Percentiles rank a stretch among this genome's conserved stretches.
Conservation (phyloP, 805 yeast species). For the Lipomyces sp. region DNA sequence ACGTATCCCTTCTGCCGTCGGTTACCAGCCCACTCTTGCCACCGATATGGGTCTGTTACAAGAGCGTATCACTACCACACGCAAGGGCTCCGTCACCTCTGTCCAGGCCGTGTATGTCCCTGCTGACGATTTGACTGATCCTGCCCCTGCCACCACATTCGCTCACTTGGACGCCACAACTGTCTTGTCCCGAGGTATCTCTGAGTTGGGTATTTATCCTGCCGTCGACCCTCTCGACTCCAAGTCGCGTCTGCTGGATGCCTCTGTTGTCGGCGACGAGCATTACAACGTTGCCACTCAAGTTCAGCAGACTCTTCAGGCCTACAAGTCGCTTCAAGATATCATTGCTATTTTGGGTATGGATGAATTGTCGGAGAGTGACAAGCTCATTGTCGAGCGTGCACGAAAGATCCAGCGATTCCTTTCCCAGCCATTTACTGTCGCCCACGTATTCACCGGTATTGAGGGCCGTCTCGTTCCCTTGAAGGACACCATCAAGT, state of each 20-base stretch:
- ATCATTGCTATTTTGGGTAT: conserved; percentile 99
- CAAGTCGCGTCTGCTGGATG: conserved; percentile 97
- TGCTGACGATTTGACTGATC: conserved; percentile 99
- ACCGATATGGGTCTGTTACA: conserved; percentile 99
- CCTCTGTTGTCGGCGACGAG: conserved; percentile 96
- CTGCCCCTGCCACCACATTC: conserved; percentile 99
- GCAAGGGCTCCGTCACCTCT: conserved; percentile 99
- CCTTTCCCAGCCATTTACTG: conserved; percentile 99
- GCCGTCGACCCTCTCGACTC: conserved; percentile 99
- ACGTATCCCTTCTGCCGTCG: conserved; percentile 99
- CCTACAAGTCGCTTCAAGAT: conserved; percentile 99
- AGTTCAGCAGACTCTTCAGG: conserved; percentile 99
- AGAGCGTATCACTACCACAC: conserved; percentile 99
- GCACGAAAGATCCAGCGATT: conserved; percentile 99
- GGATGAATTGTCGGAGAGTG: conserved; percentile 99
- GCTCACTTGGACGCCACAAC: conserved; percentile 99
- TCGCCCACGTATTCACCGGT: conserved; percentile 99
- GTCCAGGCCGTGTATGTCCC: conserved; percentile 99
- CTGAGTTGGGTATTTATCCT: conserved; percentile 99
- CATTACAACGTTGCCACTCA: conserved; percentile 93
- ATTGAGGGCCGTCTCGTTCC: conserved; percentile 97
- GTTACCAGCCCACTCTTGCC: conserved; percentile 99
- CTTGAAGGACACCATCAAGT: conserved; percentile 89
- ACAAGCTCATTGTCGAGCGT: conserved; percentile 99
- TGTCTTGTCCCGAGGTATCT: conserved; percentile 99